Percentiles rank a stretch among this genome's conserved stretches.
phyloP scores from a whole-genome alignment of 208 protist species.

The Angomonas deanei region DNA sequence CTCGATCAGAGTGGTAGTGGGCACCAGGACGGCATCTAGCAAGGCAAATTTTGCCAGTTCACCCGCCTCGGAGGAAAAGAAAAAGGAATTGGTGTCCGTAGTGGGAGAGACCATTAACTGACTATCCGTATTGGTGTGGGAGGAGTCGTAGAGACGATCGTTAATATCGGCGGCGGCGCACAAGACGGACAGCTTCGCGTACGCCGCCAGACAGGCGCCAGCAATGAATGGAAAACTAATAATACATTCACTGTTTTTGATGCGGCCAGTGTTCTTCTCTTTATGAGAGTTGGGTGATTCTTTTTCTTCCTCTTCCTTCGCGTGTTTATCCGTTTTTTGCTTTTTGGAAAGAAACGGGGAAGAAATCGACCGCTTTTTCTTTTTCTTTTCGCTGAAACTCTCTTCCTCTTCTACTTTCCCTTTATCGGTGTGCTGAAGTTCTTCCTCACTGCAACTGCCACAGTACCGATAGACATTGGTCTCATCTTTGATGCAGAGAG shows the following conservation, averaged over 20 bases:
- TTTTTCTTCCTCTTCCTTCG: background rate
- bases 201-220: background rate
- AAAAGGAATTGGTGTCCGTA: slow-evolving; percentile 3
- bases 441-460: no score
- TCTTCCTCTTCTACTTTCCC: background rate
- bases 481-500: background rate
- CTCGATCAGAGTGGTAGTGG: background rate
- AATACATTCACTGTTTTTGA: background rate
- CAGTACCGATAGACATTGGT: background rate
- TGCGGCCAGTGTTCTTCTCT: background rate
- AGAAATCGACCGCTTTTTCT: no score
- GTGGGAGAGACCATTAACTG: no score
- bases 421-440: no score
- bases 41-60: background rate
- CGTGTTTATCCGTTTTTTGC: background rate
- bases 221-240: background rate
- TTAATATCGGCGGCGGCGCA: background rate
- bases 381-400: background rate
- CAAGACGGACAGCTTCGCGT: background rate
- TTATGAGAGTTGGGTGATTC: background rate
- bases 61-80: background rate
- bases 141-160: background rate
- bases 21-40: background rate
- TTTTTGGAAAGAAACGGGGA: no score
- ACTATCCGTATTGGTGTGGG: background rate